Evolutionary conservation across 495 filamentous ascomycete genomes (phyloP), one percentile per base, ranked within the genome.

Genomic region (Hypoxylon perforatum): DNA sequence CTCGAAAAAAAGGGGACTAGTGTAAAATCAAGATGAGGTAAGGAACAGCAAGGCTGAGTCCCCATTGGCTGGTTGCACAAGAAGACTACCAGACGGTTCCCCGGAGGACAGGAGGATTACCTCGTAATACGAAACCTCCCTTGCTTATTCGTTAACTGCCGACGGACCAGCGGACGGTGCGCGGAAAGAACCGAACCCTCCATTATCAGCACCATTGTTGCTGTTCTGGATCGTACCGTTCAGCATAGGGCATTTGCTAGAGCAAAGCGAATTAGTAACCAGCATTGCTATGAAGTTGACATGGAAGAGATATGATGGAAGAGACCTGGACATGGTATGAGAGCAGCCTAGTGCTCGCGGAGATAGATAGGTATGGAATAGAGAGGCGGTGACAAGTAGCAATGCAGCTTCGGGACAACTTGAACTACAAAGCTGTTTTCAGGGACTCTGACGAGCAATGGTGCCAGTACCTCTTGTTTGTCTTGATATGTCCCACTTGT

Each of bases 401-500:
- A 22, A 19, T 60, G 18, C 35, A 58, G 22, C 41, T 44, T 15
- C 19, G 44, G 36, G 22, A 30, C 21, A 30, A 11, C 25, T 35
- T 28, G 10, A 45, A 5, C 15, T 25, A 35, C 8, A 9, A 60
- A 56, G 15, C 1, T n/a, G n/a, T 30, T 63, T 49, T 52, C 35
- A 53, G 59, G 48, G 50, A 30, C 53, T 23, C 57, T 45, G 36
- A 46, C 22, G 23, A 52, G 57, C 62, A 76, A 50, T 52, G 48
- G 21, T 67, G 68, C 58, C 71, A 80, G 75, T 82, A 94, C 91
- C 94, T 97, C 83, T 97, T 95, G 81, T 97, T 97, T n/a, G 94
- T 97, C 78, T 96, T 96, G 84, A 99, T 99, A 71, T 99, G 95
- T 21, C 95, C 95, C 18, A 94, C 89, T 70, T 93, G 89, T 30